Evolutionary conservation across 2,329 filamentous ascomycete species (phyloP), one percentile per base, ranked within the genome.

Genomic region (Alternaria arborescens): DNA sequence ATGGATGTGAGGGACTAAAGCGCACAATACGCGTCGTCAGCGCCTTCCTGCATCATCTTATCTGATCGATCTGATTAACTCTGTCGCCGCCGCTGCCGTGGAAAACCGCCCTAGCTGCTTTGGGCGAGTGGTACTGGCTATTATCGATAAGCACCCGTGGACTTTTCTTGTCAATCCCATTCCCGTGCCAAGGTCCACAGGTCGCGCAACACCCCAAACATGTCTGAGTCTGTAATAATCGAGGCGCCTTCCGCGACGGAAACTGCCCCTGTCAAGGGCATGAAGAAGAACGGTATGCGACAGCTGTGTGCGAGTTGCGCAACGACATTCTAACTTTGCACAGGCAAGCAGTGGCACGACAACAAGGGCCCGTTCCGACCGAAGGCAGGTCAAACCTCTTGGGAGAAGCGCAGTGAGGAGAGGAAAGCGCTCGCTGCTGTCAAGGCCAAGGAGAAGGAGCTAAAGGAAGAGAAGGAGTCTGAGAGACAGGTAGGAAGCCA

Each of bases 341-440:
- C 75, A 97, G 95, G 95, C 77, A 97, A 98, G 83, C 92, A 97
- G 83, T 99, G 95, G 95, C 93, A 96, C 77, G 84, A 86, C 54
- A 84, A 87, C 28, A 94, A 93, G 78, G 91, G 90, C 65, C 88
- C 95, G 1, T 98, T 98, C 80, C 90, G 95, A 40, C 94, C 92
- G 4, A 88, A 83, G 14, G 85, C 91, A 10, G 93, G 94, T 26
- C 86, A 93, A 69, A 91, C 88, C 3, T 88, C 92, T 0, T 98
- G 91, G 78, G 89, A 90, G 69, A 90, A 93, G 79, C 89, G 94
- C 54, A 82, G 87, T 46, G 89, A 90, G 70, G 85, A 89, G 63
- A 88, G 93, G 52, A 87, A 89, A 64, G 86, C 89, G 8, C 85
- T 89, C 71, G 86, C 87, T 12, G 88, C 92, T n/a, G 87, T 91